Conservation (phyloP, 768 basidiomycete species). For the Candolleomyces aberdarensis region DNA sequence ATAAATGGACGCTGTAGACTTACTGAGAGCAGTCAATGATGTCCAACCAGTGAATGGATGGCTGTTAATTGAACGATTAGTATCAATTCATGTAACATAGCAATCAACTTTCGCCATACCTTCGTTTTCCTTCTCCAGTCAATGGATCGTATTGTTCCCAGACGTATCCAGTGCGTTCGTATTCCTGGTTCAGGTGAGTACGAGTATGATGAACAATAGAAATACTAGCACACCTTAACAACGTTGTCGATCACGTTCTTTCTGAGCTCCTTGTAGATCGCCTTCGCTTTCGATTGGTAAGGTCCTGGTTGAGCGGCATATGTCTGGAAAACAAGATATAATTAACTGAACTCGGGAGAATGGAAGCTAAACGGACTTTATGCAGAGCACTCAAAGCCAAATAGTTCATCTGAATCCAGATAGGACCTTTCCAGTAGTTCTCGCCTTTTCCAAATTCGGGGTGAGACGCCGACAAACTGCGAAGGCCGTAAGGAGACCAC, state of each 20-base stretch:
- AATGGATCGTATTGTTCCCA: conserved; percentile 96
- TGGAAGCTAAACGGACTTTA: conserved; percentile 43
- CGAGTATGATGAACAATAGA: not conserved
- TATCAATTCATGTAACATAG: conserved; percentile 8
- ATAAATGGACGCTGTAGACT: conserved; percentile 29
- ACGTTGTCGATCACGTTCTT: conserved; percentile 86
- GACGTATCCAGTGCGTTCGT: conserved; percentile 87
- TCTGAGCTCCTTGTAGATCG: conserved; percentile 79
- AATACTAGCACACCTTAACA: conserved; percentile 36
- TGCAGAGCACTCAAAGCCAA: conserved; percentile 76
- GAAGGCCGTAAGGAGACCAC: conserved; percentile 89
- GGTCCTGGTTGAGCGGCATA: conserved; percentile 83
- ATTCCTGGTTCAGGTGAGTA: conserved; percentile 54
- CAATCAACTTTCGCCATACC: conserved; percentile 41
- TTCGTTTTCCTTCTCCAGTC: conserved; percentile 82
- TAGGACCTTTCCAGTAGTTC: conserved; percentile 96
- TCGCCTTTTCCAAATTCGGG: conserved; percentile 90
- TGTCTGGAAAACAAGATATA: conserved; percentile 40
- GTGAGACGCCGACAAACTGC: conserved; percentile 85
- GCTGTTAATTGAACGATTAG: conserved; percentile 34
- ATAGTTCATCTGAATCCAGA: conserved; percentile 99
- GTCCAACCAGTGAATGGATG: conserved; percentile 99
- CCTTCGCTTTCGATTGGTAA: conserved; percentile 64
- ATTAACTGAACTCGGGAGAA: too few relatives aligned
- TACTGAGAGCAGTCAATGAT: conserved; percentile 83